phyloP scores from a whole-genome alignment of 805 yeast species.

The Candida sakaeoensis region DNA sequence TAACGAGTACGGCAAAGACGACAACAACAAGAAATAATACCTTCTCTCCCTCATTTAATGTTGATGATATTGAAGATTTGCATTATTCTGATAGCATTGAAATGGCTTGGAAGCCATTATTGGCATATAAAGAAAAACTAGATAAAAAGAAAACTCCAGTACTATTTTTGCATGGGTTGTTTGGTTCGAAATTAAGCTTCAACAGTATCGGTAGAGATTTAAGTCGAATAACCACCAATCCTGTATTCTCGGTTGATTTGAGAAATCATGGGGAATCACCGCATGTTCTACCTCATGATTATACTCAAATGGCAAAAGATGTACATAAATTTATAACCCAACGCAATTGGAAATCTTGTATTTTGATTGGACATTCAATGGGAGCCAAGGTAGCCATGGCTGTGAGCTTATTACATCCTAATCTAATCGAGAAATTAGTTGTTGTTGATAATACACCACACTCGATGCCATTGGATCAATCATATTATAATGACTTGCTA shows the following conservation, averaged over 20 bases:
- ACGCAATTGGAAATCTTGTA: conserved; percentile 12
- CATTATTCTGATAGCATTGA: conserved; percentile 3
- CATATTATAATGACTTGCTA: conserved; percentile 32
- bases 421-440: conserved; percentile 36
- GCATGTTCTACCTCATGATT: conserved; percentile 42
- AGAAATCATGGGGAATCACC: conserved; percentile 55
- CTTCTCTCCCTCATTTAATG: neutral
- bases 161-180: conserved; percentile 51
- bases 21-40: too few relatives aligned
- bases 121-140: neutral
- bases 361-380: conserved; percentile 53
- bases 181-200: conserved; percentile 48
- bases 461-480: conserved; percentile 29
- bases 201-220: conserved; percentile 34
- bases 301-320: conserved; percentile 43
- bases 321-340: conserved; percentile 32
- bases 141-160: conserved; percentile 25
- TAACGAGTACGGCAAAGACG: neutral
- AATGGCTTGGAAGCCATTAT: neutral
- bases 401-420: conserved; percentile 39
- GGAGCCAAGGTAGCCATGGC: conserved; percentile 58
- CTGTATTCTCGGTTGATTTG: conserved; percentile 45
- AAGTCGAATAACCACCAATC: conserved; percentile 24
- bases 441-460: conserved; percentile 50
- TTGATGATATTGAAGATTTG: conserved; percentile 4